These are phyloP conservation scores for Meira miltonrushii DNA, from an alignment of 1,284 basidiomycete genomes.

Conservation along the genomic window DNA sequence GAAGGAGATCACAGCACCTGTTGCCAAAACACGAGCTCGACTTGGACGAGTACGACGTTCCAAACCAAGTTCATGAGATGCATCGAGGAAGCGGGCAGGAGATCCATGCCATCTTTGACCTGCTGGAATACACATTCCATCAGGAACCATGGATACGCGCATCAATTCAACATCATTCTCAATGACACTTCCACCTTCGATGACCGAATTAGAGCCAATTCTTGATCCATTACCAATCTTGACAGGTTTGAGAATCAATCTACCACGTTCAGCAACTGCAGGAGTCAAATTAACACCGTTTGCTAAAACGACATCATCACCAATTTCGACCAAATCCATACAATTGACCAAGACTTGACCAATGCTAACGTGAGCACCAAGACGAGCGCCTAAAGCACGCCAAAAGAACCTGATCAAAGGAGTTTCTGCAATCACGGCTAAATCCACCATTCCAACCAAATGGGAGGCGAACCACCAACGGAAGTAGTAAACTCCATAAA, in stretches of 20 bases:
- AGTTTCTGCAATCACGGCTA: neutral
- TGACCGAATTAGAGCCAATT: slow-evolving; percentile 8
- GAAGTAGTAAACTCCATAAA: slow-evolving; percentile 13
- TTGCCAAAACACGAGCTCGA: neutral
- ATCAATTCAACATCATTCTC: slow-evolving; percentile 9
- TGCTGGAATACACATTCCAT: slow-evolving; percentile 3
- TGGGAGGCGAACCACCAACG: slow-evolving; percentile 13
- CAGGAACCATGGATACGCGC: slow-evolving; percentile 11
- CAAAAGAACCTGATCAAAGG: neutral
- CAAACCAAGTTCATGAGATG: neutral
- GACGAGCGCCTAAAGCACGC: slow-evolving; percentile 9
- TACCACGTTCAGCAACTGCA: slow-evolving; percentile 9
- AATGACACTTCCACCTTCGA: slow-evolving; percentile 12
- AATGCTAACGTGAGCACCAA: slow-evolving; percentile 6
- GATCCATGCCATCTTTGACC: slow-evolving; percentile 13
- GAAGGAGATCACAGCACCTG: slow-evolving; percentile 4
- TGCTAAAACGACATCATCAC: slow-evolving; percentile 12
- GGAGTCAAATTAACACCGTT: neutral
- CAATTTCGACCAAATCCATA: slow-evolving; percentile 12
- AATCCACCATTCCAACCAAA: slow-evolving; percentile 3
- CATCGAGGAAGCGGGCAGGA: slow-evolving; percentile 9
- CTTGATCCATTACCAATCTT: slow-evolving; percentile 2
- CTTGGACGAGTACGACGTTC: slow-evolving; percentile 2
- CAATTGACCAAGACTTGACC: slow-evolving; percentile 1
- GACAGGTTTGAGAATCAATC: slow-evolving; percentile 12